These are phyloP conservation scores for Inosperma sp. DNA, from an alignment of 768 basidiomycete genomes.

Conservation along the genomic window DNA sequence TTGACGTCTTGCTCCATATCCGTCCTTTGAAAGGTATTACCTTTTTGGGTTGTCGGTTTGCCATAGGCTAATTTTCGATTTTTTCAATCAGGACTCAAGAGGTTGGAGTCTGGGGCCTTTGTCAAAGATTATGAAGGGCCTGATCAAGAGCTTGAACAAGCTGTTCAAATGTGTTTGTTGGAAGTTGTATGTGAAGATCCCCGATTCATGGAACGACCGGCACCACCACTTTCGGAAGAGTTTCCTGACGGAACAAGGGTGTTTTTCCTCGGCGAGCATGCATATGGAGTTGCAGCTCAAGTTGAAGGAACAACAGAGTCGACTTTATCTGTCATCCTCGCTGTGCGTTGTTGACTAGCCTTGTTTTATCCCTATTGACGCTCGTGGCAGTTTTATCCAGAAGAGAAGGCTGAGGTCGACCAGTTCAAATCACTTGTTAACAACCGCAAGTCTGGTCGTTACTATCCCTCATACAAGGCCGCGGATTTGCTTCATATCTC, in stretches of 20 bases:
- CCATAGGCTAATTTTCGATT: neutral
- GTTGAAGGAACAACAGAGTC: conserved; percentile 69
- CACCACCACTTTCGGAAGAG: conserved; percentile 81
- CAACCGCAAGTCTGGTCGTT: conserved; percentile 45
- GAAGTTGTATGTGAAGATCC: conserved; percentile 87
- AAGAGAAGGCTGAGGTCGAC: conserved; percentile 74
- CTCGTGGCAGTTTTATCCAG: conserved; percentile 70
- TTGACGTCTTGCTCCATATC: conserved; percentile 85
- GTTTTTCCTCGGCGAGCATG: conserved; percentile 93
- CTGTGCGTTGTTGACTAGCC: conserved; percentile 42
- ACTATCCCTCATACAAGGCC: conserved; percentile 76
- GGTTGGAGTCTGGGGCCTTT: conserved; percentile 83
- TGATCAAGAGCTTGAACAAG: conserved; percentile 81
- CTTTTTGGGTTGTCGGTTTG: neutral
- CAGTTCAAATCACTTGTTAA: conserved; percentile 72
- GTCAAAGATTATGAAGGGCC: conserved; percentile 89
- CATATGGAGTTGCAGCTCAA: conserved; percentile 93
- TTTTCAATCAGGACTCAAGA: conserved; percentile 66
- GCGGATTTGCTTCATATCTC: conserved; percentile 71
- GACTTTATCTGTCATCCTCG: conserved; percentile 76
- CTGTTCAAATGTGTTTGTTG: conserved; percentile 79
- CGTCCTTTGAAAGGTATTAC: conserved; percentile 78
- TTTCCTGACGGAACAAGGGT: conserved; percentile 88
- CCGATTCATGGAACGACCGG: conserved; percentile 73
- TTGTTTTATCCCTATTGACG: neutral